Conservation (phyloP, 2,329 filamentous ascomycete species). For the Arthrobotrys megalospora region DNA sequence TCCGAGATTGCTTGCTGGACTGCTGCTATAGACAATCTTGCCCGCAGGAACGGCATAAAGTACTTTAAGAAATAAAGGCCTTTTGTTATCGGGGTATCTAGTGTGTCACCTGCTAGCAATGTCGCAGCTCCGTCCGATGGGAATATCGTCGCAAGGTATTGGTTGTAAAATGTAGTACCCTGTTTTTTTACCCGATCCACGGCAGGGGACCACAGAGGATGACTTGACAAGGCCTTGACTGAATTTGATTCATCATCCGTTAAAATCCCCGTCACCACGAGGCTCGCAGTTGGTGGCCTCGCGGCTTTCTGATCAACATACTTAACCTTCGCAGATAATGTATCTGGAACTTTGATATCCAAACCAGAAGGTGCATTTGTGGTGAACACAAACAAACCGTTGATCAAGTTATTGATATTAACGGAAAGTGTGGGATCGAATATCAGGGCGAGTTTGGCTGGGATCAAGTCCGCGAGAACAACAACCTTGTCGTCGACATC, state of each 20-base stretch:
- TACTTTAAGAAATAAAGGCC: conserved; percentile 9
- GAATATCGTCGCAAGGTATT: conserved; percentile 9
- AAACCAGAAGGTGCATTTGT: conserved; percentile 16
- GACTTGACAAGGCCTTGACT: conserved; percentile 13
- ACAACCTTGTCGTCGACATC: conserved; percentile 19
- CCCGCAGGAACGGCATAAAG: conserved; percentile 9
- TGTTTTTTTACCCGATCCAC: conserved; percentile 15
- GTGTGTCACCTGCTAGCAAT: conserved; percentile 11
- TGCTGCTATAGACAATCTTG: not conserved
- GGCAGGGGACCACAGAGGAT: conserved; percentile 5
- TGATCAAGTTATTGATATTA: conserved; percentile 20
- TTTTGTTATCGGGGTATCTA: conserved; percentile 6
- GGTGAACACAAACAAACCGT: conserved; percentile 1
- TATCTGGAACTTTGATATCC: conserved; percentile 11
- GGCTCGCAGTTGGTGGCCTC: conserved; percentile 6
- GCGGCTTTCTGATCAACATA: conserved; percentile 10
- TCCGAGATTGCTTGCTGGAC: conserved; percentile 19
- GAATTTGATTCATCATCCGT: conserved; percentile 3
- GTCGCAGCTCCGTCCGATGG: conserved; percentile 8
- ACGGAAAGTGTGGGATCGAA: conserved; percentile 13
- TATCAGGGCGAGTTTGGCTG: conserved; percentile 6
- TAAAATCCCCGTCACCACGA: conserved; percentile 12
- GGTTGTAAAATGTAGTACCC: conserved; percentile 16
- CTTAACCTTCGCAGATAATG: conserved; percentile 5
- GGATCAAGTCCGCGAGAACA: conserved; percentile 6